Percentiles rank a stretch among this genome's conserved stretches.
phyloP scores from a whole-genome alignment of 805 yeast species.

The Candida easanensis region DNA sequence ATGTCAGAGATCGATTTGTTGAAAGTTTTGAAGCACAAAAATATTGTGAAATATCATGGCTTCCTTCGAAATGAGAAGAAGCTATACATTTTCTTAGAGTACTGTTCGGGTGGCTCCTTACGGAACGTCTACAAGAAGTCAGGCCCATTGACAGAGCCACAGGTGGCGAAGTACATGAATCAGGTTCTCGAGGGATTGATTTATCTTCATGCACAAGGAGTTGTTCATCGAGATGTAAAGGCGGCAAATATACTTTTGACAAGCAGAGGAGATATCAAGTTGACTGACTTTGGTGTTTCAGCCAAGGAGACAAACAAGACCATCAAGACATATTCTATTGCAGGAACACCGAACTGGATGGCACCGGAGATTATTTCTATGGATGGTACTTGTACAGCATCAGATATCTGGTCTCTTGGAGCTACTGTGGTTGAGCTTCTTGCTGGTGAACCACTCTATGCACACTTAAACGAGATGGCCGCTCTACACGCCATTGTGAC shows the following conservation, averaged over 20 bases:
- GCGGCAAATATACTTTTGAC: constrained; percentile 76
- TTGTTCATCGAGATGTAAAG: constrained; percentile 71
- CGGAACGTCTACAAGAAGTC: constrained; percentile 36
- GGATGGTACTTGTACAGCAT: constrained; percentile 81
- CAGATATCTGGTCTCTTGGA: constrained; percentile 93
- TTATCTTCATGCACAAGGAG: constrained; percentile 63
- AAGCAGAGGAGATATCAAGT: constrained; percentile 63
- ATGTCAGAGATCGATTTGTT: constrained; percentile 70
- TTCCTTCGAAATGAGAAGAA: constrained; percentile 68
- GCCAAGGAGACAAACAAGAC: constrained; percentile 57
- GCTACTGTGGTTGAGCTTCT: constrained; percentile 89
- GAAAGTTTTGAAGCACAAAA: constrained; percentile 76
- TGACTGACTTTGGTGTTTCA: constrained; percentile 74
- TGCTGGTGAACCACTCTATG: constrained; percentile 86
- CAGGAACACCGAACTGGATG: constrained; percentile 98
- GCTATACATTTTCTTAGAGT: constrained; percentile 75
- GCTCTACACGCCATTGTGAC: constrained; percentile 82
- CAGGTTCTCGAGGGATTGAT: constrained; percentile 69
- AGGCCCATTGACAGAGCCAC: constrained; percentile 56
- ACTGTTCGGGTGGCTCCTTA: constrained; percentile 67
- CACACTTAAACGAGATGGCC: constrained; percentile 70
- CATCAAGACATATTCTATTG: constrained; percentile 55
- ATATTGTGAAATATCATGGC: constrained; percentile 90
- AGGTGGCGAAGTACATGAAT: constrained; percentile 56
- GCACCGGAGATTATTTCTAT: constrained; percentile 92